Evolutionary conservation across 1,284 basidiomycete genomes (phyloP).

Genomic region (Hemileia vastatrix): DNA sequence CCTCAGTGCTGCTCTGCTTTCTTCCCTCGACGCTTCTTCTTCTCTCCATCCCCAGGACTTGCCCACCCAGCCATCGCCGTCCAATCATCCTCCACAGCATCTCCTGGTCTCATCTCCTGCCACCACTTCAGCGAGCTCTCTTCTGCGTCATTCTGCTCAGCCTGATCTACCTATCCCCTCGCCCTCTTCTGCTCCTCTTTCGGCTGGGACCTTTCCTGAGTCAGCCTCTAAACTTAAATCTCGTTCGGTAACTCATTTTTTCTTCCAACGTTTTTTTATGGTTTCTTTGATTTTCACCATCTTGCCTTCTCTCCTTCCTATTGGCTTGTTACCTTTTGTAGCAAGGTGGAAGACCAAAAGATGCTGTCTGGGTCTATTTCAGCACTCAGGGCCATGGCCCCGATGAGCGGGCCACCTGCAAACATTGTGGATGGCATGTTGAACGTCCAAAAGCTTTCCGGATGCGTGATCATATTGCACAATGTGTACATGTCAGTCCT

Average conservation of each 20-base stretch:
- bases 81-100: background rate
- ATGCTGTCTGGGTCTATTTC: slow-evolving; percentile 24
- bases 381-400: slow-evolving; percentile 19
- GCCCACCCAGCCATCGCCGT: background rate
- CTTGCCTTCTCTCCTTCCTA: background rate
- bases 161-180: background rate
- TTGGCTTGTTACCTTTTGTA: background rate
- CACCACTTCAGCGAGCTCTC: slow-evolving; percentile 11
- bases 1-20: no score
- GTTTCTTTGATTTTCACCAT: background rate
- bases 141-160: background rate
- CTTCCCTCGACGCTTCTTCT: no score
- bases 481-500: slow-evolving; percentile 26
- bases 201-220: background rate
- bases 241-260: slow-evolving; percentile 11
- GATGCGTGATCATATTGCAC: slow-evolving; percentile 32
- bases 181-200: background rate
- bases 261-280: background rate
- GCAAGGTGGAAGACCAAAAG: slow-evolving; percentile 20
- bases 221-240: slow-evolving; percentile 13
- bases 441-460: slow-evolving; percentile 40
- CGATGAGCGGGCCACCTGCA: slow-evolving; percentile 26
- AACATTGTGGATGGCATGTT: slow-evolving; percentile 34
- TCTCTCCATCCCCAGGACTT: no score
- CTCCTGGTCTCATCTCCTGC: background rate